Conservation (phyloP, 164 flowering plant genomes). For the Annona squamosa region DNA sequence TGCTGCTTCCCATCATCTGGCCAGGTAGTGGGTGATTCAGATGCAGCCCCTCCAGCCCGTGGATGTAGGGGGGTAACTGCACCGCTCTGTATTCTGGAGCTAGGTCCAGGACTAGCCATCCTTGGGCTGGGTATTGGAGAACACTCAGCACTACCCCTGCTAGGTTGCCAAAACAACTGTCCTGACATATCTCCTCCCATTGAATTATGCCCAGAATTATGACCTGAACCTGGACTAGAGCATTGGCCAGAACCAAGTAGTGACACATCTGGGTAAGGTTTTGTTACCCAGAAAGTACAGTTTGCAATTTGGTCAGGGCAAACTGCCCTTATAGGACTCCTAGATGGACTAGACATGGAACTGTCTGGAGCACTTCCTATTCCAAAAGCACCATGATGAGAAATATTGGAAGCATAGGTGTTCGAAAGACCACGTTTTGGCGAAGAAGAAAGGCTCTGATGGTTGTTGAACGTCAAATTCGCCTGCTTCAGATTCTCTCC, state of each 20-base stretch:
- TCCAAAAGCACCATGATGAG: conserved; percentile 49
- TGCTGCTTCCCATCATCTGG: conserved; percentile 78
- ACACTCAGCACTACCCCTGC: conserved; percentile 47
- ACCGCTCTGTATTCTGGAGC: conserved; percentile 72
- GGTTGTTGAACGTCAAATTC: conserved; percentile 23
- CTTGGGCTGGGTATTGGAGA: conserved; percentile 58
- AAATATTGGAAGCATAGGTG: conserved; percentile 50
- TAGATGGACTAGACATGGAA: conserved; percentile 90
- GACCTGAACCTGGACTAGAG: conserved; percentile 86
- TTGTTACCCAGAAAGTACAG: conserved; percentile 50
- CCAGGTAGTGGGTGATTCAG: conserved; percentile 53
- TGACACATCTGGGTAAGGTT: conserved; percentile 52
- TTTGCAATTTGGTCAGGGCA: conserved; percentile 52
- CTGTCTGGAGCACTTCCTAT: conserved; percentile 83
- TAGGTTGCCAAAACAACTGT: conserved; percentile 37
- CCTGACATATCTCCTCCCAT: conserved; percentile 40
- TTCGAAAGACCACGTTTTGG: conserved; percentile 46
- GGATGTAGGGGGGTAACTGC: conserved; percentile 89
- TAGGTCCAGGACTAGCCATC: conserved; percentile 59
- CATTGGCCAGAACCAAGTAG: conserved; percentile 78
- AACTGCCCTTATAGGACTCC: conserved; percentile 73
- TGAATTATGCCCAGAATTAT: conserved; percentile 65
- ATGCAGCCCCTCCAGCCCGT: conserved; percentile 51
- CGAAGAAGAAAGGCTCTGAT: conserved; percentile 39
- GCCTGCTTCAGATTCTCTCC: conserved; percentile 42